These are phyloP conservation scores for Fusarium annulatum DNA, from an alignment of 2,329 filamentous ascomycete genomes.

Conservation along the genomic window DNA sequence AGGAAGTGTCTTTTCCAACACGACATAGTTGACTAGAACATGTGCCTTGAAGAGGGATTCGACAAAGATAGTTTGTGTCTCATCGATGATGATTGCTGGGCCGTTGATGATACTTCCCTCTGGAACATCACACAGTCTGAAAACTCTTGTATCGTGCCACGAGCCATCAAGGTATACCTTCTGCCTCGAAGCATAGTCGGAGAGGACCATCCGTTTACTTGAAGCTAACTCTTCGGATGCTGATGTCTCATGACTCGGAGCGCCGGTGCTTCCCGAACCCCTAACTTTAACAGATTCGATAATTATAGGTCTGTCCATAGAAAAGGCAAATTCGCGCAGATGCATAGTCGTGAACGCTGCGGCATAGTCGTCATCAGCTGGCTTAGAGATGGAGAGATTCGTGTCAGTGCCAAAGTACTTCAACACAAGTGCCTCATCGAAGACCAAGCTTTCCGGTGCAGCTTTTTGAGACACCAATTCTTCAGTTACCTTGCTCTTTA, in stretches of 20 bases:
- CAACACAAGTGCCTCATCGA: slow-evolving; percentile 57
- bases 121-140: slow-evolving; percentile 1
- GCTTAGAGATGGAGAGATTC: slow-evolving; percentile 56
- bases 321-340: slow-evolving; percentile 56
- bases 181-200: background rate
- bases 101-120: slow-evolving; percentile 36
- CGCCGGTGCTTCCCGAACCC: slow-evolving; percentile 8
- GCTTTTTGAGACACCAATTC: slow-evolving; percentile 58
- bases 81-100: slow-evolving; percentile 48
- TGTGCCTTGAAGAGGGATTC: slow-evolving; percentile 44
- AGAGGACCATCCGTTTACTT: background rate
- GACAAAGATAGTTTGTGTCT: slow-evolving; percentile 48
- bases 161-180: slow-evolving; percentile 8
- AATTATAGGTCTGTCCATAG: slow-evolving; percentile 50
- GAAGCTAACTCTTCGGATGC: background rate
- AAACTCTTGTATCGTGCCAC: slow-evolving; percentile 16
- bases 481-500: slow-evolving; percentile 48
- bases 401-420: slow-evolving; percentile 59
- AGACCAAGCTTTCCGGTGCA: slow-evolving; percentile 51
- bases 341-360: slow-evolving; percentile 52
- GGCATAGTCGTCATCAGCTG: slow-evolving; percentile 50
- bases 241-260: background rate
- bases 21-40: slow-evolving; percentile 46
- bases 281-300: slow-evolving; percentile 54
- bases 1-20: slow-evolving; percentile 36